These are phyloP conservation scores for Neckera pumila DNA, from an alignment of 225 moss, liverwort and hornwort genomes.

Conservation along the genomic window DNA sequence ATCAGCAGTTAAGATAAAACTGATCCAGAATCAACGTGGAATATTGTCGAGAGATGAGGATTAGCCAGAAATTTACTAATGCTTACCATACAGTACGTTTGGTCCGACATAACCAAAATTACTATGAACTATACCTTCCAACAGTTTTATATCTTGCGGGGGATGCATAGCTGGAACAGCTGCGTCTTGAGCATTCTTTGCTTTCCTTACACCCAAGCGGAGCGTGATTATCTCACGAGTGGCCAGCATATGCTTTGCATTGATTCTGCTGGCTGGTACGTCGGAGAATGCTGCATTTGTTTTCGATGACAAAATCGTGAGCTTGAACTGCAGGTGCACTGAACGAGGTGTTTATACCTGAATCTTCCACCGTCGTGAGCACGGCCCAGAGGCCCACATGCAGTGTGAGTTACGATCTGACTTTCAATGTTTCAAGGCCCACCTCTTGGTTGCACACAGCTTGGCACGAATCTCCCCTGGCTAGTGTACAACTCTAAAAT, in stretches of 20 bases:
- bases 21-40: neutral
- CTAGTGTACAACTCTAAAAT: neutral
- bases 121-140: neutral
- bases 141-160: too few species aligned
- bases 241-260: neutral
- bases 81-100: neutral
- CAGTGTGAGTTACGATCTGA: neutral
- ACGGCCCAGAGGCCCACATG: neutral
- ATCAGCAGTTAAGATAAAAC: neutral
- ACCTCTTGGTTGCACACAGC: constrained; percentile 39
- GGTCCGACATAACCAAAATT: neutral
- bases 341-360: neutral
- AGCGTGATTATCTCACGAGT: neutral
- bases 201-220: neutral
- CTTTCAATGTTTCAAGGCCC: neutral
- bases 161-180: neutral
- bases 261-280: neutral
- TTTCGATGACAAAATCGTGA: neutral
- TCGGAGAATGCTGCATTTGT: neutral
- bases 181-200: neutral
- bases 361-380: neutral
- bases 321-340: neutral
- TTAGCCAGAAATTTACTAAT: neutral
- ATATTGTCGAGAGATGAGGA: neutral
- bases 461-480: constrained; percentile 11